Evolutionary conservation across 345 rosid species (phyloP).

Genomic region (Laguncularia racemosa): DNA sequence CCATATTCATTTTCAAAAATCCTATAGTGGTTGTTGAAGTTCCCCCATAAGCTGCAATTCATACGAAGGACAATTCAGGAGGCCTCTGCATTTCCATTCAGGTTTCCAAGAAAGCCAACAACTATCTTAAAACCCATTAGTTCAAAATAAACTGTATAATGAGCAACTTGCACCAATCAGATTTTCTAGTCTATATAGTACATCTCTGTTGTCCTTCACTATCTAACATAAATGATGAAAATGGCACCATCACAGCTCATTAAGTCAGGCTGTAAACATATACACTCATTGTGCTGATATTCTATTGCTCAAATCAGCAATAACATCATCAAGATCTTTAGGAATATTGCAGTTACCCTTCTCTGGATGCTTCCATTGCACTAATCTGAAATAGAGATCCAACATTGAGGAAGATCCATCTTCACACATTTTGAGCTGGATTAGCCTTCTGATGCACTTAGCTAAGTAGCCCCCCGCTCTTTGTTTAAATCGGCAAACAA

Average conservation of each 20-base stretch:
- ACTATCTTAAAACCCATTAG: no score
- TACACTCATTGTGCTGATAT: conserved; percentile 9
- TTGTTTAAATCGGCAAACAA: conserved; percentile 42
- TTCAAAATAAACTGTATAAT: no score
- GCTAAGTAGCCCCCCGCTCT: conserved; percentile 45
- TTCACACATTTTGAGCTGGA: conserved; percentile 23
- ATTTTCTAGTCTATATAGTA: no score
- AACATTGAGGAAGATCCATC: conserved; percentile 25
- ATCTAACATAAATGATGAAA: neutral
- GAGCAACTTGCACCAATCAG: no score
- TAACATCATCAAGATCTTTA: conserved; percentile 36
- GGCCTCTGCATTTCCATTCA: no score
- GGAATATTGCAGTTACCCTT: conserved; percentile 21
- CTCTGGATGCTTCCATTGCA: conserved; percentile 52
- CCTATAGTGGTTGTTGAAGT: no score
- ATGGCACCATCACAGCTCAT: neutral
- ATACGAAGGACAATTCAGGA: no score
- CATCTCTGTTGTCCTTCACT: no score
- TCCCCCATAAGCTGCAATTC: no score
- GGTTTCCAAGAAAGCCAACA: no score
- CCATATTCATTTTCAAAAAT: no score
- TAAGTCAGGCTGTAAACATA: no score
- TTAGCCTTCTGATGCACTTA: conserved; percentile 47
- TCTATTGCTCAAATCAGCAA: conserved; percentile 19
- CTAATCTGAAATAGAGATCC: conserved; percentile 49